phyloP scores from a whole-genome alignment of 2,329 filamentous ascomycete species.

The Cladosporium colombiae region DNA sequence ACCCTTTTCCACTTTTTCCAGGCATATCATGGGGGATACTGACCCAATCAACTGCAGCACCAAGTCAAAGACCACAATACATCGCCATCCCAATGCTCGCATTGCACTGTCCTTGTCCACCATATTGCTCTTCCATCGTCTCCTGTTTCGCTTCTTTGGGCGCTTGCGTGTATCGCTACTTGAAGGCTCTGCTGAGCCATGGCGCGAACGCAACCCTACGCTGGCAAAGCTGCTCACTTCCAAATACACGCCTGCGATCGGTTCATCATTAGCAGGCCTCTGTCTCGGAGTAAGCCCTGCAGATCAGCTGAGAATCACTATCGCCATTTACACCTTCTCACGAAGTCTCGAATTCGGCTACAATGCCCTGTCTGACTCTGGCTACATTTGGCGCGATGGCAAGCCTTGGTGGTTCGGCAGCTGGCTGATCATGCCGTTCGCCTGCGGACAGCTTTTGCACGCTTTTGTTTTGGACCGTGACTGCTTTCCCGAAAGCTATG shows the following conservation, averaged over 20 bases:
- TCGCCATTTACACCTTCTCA: constrained; percentile 80
- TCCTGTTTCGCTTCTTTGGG: constrained; percentile 86
- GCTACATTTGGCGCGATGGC: constrained; percentile 49
- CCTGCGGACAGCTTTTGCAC: constrained; percentile 52
- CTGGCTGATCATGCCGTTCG: constrained; percentile 54
- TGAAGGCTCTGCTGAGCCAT: constrained; percentile 72
- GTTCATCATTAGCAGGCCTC: constrained; percentile 82
- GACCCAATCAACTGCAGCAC: neutral
- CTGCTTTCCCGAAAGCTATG: constrained; percentile 58
- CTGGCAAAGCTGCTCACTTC: constrained; percentile 76
- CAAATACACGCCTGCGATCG: constrained; percentile 81
- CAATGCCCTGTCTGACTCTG: constrained; percentile 75
- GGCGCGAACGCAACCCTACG: constrained; percentile 78
- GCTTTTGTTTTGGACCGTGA: constrained; percentile 55
- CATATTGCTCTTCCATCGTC: constrained; percentile 83
- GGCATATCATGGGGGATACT: neutral
- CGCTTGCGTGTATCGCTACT: constrained; percentile 77
- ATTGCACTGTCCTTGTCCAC: constrained; percentile 80
- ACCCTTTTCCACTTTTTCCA: too few species aligned
- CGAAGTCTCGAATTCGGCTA: constrained; percentile 83
- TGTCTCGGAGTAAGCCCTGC: constrained; percentile 75
- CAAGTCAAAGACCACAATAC: constrained; percentile 10
- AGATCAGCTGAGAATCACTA: constrained; percentile 71
- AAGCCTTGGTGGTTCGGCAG: constrained; percentile 63
- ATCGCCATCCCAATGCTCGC: constrained; percentile 61